These are phyloP conservation scores for Fusarium anguioides DNA, from an alignment of 2,329 filamentous ascomycete species.

Conservation along the genomic window DNA sequence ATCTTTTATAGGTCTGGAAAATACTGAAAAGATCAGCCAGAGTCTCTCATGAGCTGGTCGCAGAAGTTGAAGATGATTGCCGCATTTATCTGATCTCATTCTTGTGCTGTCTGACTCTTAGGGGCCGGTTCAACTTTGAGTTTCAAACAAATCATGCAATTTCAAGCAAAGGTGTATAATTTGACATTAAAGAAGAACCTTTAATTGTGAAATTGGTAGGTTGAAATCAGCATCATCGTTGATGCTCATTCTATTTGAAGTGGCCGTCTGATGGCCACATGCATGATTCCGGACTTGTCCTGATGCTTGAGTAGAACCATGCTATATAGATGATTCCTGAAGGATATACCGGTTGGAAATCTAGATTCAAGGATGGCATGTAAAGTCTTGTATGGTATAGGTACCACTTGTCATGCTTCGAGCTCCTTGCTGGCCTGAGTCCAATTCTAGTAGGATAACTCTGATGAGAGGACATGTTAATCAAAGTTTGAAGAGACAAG, in stretches of 20 bases:
- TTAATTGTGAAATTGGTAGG: not conserved
- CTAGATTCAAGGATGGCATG: too few relatives aligned
- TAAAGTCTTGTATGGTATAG: too few relatives aligned
- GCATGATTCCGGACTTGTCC: too few relatives aligned
- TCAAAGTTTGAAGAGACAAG: not conserved
- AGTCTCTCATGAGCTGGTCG: not conserved
- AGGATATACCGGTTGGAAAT: too few relatives aligned
- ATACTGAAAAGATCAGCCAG: not conserved
- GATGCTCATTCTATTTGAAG: too few relatives aligned
- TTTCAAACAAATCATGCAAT: not conserved
- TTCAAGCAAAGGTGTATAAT: not conserved
- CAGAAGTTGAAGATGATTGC: not conserved
- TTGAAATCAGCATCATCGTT: too few relatives aligned
- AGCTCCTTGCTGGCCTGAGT: not conserved
- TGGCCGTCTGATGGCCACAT: too few relatives aligned
- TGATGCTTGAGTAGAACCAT: too few relatives aligned
- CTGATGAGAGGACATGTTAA: not conserved
- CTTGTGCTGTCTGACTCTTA: not conserved
- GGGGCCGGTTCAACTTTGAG: not conserved
- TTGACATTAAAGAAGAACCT: not conserved
- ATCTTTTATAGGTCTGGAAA: not conserved
- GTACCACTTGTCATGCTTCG: not conserved
- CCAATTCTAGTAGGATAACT: not conserved
- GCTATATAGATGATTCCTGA: too few relatives aligned
- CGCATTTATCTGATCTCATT: not conserved